phyloP scores from a whole-genome alignment of 345 rosid genomes.

The Salix udensis region DNA sequence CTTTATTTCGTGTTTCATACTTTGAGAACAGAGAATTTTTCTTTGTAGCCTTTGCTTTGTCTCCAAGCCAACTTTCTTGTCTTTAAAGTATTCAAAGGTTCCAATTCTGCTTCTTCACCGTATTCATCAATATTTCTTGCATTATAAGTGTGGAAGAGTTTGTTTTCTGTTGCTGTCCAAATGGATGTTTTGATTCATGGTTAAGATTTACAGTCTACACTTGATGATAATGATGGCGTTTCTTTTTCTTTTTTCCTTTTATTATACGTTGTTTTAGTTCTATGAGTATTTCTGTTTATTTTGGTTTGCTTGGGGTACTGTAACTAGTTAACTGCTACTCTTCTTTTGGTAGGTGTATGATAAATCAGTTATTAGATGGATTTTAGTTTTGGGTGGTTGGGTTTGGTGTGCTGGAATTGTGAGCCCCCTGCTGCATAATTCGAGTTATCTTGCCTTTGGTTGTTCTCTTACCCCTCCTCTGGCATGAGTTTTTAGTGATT shows the following conservation, averaged over 20 bases:
- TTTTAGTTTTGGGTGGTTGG: conserved; percentile 6
- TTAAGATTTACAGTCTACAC: too few species aligned
- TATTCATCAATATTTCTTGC: too few species aligned
- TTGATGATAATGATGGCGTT: background rate
- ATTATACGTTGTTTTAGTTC: too few species aligned
- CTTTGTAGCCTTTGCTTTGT: conserved; percentile 42
- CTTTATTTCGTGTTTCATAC: background rate
- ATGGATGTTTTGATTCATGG: too few species aligned
- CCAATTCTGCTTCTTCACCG: too few species aligned
- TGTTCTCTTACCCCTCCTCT: background rate
- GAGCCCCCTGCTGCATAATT: background rate
- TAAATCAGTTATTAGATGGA: background rate
- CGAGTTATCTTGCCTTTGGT: background rate
- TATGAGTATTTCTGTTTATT: background rate
- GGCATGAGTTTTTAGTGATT: background rate
- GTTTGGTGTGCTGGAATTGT: background rate
- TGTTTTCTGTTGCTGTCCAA: too few species aligned
- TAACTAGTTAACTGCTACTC: background rate
- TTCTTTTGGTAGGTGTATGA: background rate
- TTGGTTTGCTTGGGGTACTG: background rate
- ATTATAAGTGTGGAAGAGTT: too few species aligned
- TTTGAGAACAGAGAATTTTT: conserved; percentile 12
- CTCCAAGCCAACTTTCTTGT: conserved; percentile 45
- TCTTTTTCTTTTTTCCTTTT: too few species aligned
- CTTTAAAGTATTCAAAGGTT: background rate